These are phyloP conservation scores for Daldinia eschscholtzii DNA, from an alignment of 2,329 filamentous ascomycete species.

Conservation along the genomic window DNA sequence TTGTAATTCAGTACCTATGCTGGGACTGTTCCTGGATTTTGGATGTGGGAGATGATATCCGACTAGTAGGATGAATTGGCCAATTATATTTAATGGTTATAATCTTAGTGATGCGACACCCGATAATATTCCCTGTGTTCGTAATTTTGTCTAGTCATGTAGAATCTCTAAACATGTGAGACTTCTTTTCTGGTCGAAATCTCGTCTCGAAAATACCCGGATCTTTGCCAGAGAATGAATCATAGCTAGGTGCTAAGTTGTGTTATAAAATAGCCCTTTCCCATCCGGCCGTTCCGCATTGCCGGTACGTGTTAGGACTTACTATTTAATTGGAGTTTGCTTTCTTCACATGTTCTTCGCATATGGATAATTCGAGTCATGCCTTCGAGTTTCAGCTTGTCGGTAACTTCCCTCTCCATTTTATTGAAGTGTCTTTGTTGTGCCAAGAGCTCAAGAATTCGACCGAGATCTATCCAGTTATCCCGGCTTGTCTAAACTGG, in stretches of 20 bases:
- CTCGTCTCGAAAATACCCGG: slow-evolving; percentile 8
- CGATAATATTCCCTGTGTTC: slow-evolving; percentile 28
- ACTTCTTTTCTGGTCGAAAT: slow-evolving; percentile 2
- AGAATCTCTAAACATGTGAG: slow-evolving; percentile 22
- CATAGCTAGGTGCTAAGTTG: background rate
- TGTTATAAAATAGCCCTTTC: slow-evolving; percentile 22
- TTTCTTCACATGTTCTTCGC: slow-evolving; percentile 36
- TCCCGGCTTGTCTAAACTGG: slow-evolving; percentile 23
- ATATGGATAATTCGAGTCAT: slow-evolving; percentile 25
- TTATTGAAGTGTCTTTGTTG: slow-evolving; percentile 33
- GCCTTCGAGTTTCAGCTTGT: slow-evolving; percentile 29
- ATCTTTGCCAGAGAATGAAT: background rate
- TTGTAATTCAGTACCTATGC: slow-evolving; percentile 5
- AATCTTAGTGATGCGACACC: slow-evolving; percentile 32
- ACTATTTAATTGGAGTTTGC: slow-evolving; percentile 24
- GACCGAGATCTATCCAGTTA: slow-evolving; percentile 35
- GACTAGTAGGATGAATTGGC: slow-evolving; percentile 34
- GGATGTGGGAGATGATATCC: slow-evolving; percentile 35
- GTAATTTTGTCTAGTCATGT: slow-evolving; percentile 20
- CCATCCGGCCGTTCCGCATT: slow-evolving; percentile 14
- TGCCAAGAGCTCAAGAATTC: slow-evolving; percentile 38
- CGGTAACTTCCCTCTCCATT: slow-evolving; percentile 33
- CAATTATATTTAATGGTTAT: slow-evolving; percentile 34
- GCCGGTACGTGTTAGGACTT: background rate
- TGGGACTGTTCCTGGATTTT: slow-evolving; percentile 23